phyloP scores from a whole-genome alignment of 164 flowering plant species.

The Akebia trifoliata region DNA sequence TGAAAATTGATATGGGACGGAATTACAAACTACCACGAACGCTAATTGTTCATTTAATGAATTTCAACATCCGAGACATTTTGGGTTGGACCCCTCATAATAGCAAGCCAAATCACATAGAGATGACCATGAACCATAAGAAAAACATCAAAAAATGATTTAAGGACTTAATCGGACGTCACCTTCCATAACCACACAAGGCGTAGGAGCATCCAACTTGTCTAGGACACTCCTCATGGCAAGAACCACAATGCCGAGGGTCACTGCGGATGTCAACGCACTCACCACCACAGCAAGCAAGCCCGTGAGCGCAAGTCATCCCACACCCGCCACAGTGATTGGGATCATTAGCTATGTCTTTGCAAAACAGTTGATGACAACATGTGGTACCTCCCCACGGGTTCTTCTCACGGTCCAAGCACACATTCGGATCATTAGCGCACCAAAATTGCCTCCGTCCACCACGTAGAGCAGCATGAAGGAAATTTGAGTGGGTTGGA shows the following conservation, averaged over 20 bases:
- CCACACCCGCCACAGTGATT: constrained; percentile 32
- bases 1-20: no score
- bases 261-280: constrained; percentile 30
- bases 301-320: constrained; percentile 16
- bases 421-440: constrained; percentile 22
- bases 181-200: constrained; percentile 31
- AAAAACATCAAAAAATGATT: no score
- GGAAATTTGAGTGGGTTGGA: constrained; percentile 29
- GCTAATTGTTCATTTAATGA: no score
- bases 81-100: no score
- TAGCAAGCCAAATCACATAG: no score
- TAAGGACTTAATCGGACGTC: no score
- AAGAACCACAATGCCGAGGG: constrained; percentile 28
- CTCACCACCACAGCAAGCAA: constrained; percentile 29
- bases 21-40: no score
- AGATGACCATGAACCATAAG: no score
- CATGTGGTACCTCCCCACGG: constrained; percentile 32
- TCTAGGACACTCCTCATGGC: constrained; percentile 26
- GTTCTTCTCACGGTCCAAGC: constrained; percentile 29
- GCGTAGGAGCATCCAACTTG: constrained; percentile 21
- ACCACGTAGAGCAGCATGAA: constrained; percentile 18
- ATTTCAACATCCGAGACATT: no score
- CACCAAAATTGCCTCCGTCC: constrained; percentile 21
- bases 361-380: constrained; percentile 25
- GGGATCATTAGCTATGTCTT: constrained; percentile 22